Percentiles rank a stretch among this genome's conserved stretches.
Conservation (phyloP, 2,329 filamentous ascomycete species). For the Hortaea sp. region DNA sequence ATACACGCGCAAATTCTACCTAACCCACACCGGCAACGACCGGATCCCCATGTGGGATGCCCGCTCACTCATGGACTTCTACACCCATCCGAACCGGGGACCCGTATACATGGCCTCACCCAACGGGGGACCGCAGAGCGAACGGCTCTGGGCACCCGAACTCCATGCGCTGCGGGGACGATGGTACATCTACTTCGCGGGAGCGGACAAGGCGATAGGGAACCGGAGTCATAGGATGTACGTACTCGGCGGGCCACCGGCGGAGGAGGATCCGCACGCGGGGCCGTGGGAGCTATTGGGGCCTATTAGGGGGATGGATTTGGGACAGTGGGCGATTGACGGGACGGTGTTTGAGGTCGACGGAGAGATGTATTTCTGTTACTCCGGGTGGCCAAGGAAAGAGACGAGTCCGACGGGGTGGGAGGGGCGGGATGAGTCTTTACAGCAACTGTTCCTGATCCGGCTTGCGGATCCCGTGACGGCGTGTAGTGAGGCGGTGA, state of each 20-base stretch:
- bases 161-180: constrained; percentile 40
- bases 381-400: constrained; percentile 37
- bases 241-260: constrained; percentile 33
- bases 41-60: constrained; percentile 37
- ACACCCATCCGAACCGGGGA: constrained; percentile 27
- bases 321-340: constrained; percentile 39
- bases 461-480: constrained; percentile 28
- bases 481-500: constrained; percentile 25
- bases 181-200: constrained; percentile 47
- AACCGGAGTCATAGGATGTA: constrained; percentile 38
- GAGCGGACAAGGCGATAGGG: constrained; percentile 31
- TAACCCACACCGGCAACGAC: constrained; percentile 37
- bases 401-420: constrained; percentile 10
- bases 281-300: constrained; percentile 34
- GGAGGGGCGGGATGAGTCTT: constrained; percentile 22
- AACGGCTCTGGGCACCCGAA: constrained; percentile 45
- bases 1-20: constrained; percentile 34
- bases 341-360: constrained; percentile 35
- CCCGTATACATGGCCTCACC: constrained; percentile 27
- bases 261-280: constrained; percentile 19
- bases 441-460: constrained; percentile 36
- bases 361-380: constrained; percentile 32
- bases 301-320: constrained; percentile 30
- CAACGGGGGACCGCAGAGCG: constrained; percentile 12
- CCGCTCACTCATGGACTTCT: constrained; percentile 30